Evolutionary conservation across 2,329 filamentous ascomycete species (phyloP), one percentile per base, ranked within the genome.

Genomic region (Triangularia setosa): DNA sequence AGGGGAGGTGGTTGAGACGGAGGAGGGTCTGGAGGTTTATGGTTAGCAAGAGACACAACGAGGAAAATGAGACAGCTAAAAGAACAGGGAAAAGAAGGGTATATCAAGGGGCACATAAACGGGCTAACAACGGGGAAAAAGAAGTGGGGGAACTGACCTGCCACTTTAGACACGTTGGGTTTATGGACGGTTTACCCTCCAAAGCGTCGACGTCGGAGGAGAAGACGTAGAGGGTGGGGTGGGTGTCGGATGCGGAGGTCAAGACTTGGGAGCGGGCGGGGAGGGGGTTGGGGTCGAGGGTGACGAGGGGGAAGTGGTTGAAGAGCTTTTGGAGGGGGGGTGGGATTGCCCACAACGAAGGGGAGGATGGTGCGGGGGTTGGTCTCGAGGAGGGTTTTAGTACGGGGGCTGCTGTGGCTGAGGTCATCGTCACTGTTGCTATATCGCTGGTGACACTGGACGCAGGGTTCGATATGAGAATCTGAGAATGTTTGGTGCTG

Each of bases 161-260:
- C 93, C 93, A 98, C 81, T 94, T 97, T 73, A 98, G 81, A 80
- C 95, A 99, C 64, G 88, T 87, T 11, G 95, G 95, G 75, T 98
- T 98, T 79, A 90, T 96, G 69, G 92, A 96, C 25, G 93, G 90
- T 28, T 81, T 78, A 4, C 87, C 87, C 44, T 74, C 73, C 63
- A 76, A 75, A 33, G 87, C 90, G 71, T 87, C 89, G n/a, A 83
- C 79, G 1, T 85, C 79, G 14, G 83, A 86, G 65, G 86, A 84
- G 77, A 97, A 98, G 63, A 97, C 82, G 75, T 93, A 93, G 8
- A 99, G 81, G 9, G 86, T 83, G 67, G 84, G 81, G 5, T 80
- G 74, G 21, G 74, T 66, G 66, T 70, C 68, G 61, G 78, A 74
- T 59, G 72, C 68, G 61, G 78, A 74, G 60, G 72, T 79, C 24